These are phyloP conservation scores for Fusarium solani-melongenae DNA, from an alignment of 2,329 filamentous ascomycete genomes.

Conservation along the genomic window DNA sequence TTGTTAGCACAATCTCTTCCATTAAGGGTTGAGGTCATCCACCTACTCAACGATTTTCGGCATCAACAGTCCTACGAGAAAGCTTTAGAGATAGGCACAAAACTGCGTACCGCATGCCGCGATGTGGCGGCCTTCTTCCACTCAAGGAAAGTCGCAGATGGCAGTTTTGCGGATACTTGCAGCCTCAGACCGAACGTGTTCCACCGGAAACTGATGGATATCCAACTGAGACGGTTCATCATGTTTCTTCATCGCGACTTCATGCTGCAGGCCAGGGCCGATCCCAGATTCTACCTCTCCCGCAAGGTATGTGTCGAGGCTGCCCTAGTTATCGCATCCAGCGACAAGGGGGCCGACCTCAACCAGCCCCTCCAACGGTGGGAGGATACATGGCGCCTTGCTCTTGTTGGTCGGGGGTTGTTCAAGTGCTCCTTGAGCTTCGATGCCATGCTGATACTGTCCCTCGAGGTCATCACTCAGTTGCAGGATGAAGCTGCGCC, in stretches of 20 bases:
- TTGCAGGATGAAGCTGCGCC: slow-evolving; percentile 37
- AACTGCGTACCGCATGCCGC: slow-evolving; percentile 37
- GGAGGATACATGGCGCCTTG: slow-evolving; percentile 38
- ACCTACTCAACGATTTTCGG: slow-evolving; percentile 38
- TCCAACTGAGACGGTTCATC: slow-evolving; percentile 40
- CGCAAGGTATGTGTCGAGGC: slow-evolving; percentile 41
- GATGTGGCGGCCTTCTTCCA: slow-evolving; percentile 40
- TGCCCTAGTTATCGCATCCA: slow-evolving; percentile 37
- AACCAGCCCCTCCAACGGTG: slow-evolving; percentile 24
- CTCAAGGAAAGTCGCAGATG: background rate
- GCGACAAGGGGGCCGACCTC: slow-evolving; percentile 26
- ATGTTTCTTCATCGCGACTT: slow-evolving; percentile 44
- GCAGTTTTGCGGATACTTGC: background rate
- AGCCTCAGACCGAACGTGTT: slow-evolving; percentile 31
- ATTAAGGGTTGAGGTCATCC: slow-evolving; percentile 33
- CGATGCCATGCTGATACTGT: slow-evolving; percentile 39
- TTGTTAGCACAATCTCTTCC: slow-evolving; percentile 35
- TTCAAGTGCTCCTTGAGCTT: slow-evolving; percentile 43
- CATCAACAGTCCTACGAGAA: slow-evolving; percentile 35
- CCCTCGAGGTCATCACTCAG: slow-evolving; percentile 39
- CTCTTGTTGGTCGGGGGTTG: slow-evolving; percentile 40
- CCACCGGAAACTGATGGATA: slow-evolving; percentile 39
- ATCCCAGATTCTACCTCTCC: slow-evolving; percentile 41
- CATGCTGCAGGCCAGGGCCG: slow-evolving; percentile 37
- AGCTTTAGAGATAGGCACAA: slow-evolving; percentile 30